Conservation (phyloP, 2,329 filamentous ascomycete species). For the Penicillium sp. region DNA sequence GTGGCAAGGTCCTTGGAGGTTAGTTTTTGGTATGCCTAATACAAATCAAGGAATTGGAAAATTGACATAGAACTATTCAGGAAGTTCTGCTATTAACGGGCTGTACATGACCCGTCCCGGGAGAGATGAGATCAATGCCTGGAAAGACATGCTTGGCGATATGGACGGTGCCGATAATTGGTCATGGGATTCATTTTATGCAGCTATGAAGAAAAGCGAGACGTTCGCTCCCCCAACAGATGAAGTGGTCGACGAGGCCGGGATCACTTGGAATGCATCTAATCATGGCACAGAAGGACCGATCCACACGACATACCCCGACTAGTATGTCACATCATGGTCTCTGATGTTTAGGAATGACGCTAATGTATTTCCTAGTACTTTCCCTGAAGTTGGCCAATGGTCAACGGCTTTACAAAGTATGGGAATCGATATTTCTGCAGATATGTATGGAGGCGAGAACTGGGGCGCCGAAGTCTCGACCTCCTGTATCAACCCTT, state of each 20-base stretch:
- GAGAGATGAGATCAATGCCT: conserved; percentile 35
- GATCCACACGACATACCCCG: conserved; percentile 29
- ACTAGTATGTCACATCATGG: conserved; percentile 19
- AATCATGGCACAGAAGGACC: conserved; percentile 25
- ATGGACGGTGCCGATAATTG: conserved; percentile 39
- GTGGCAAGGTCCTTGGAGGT: conserved; percentile 38
- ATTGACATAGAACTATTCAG: conserved; percentile 16
- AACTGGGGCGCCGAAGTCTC: conserved; percentile 36
- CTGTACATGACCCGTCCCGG: conserved; percentile 37
- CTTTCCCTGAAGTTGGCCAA: conserved; percentile 30
- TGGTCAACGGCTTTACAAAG: conserved; percentile 24
- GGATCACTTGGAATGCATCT: conserved; percentile 27
- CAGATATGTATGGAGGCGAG: conserved; percentile 33
- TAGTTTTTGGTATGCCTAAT: conserved; percentile 2
- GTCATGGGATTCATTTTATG: conserved; percentile 36
- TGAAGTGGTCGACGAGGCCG: conserved; percentile 20
- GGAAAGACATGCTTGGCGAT: conserved; percentile 33
- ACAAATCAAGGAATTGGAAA: neutral
- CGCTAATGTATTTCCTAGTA: conserved; percentile 23
- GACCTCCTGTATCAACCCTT: conserved; percentile 36
- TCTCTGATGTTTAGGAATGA: neutral
- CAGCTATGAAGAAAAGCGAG: conserved; percentile 36
- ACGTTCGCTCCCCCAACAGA: conserved; percentile 24
- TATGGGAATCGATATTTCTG: conserved; percentile 28
- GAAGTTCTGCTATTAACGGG: conserved; percentile 39